Conservation (phyloP, 768 basidiomycete genomes). For the Suillus discolor region DNA sequence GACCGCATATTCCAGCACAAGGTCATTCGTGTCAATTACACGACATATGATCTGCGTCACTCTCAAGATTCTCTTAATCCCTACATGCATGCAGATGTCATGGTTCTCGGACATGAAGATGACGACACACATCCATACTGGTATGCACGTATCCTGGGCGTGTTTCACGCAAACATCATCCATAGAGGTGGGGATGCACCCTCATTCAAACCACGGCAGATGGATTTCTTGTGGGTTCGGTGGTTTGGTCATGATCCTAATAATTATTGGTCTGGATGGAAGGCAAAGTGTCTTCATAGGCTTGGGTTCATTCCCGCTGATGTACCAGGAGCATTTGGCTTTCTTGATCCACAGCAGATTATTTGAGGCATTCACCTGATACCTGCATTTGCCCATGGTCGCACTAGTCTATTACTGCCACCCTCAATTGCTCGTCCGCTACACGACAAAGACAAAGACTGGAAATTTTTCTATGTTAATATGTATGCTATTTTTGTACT, state of each 20-base stretch:
- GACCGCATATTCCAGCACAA: too few species aligned
- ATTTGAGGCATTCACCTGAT: slow-evolving; percentile 18
- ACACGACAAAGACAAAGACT: slow-evolving; percentile 27
- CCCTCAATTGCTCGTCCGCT: slow-evolving; percentile 9
- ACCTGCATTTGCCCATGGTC: slow-evolving; percentile 22
- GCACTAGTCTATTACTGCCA: slow-evolving; percentile 19
- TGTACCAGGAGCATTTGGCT: slow-evolving; percentile 16
- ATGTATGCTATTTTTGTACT: slow-evolving; percentile 19
- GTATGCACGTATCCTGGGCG: slow-evolving; percentile 31
- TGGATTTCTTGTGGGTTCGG: slow-evolving; percentile 33
- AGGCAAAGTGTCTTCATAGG: slow-evolving; percentile 31
- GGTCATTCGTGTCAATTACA: too few species aligned
- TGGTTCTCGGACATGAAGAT: slow-evolving; percentile 19
- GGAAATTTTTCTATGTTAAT: slow-evolving; percentile 34
- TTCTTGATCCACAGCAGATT: slow-evolving; percentile 17
- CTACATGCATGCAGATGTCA: background rate
- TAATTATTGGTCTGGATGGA: slow-evolving; percentile 27
- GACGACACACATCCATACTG: slow-evolving; percentile 35
- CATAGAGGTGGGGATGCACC: background rate
- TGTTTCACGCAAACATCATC: slow-evolving; percentile 17
- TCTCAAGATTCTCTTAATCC: slow-evolving; percentile 45
- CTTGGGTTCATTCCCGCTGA: slow-evolving; percentile 26
- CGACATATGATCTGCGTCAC: slow-evolving; percentile 26
- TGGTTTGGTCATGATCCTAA: slow-evolving; percentile 24
- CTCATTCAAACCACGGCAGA: slow-evolving; percentile 9